These are phyloP conservation scores for Vanrija sp. DNA, from an alignment of 1,284 basidiomycete genomes.

Conservation along the genomic window DNA sequence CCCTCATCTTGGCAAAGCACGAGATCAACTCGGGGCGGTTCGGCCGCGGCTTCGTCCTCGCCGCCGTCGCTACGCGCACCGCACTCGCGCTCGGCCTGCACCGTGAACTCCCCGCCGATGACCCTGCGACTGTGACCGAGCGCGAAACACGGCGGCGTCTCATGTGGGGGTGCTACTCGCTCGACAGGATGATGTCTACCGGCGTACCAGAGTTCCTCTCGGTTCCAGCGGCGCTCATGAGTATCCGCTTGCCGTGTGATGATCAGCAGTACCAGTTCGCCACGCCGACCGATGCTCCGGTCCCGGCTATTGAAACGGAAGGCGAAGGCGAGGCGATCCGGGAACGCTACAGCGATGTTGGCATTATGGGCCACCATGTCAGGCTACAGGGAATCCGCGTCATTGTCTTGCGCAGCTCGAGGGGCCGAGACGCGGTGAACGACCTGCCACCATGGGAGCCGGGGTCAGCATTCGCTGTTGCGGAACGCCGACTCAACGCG, in stretches of 20 bases:
- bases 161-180: constrained; percentile 23
- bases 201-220: constrained; percentile 16
- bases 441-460: constrained; percentile 18
- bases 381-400: constrained; percentile 12
- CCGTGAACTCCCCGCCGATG: constrained; percentile 10
- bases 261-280: constrained; percentile 15
- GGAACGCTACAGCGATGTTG: constrained; percentile 5
- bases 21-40: constrained; percentile 20
- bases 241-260: constrained; percentile 12
- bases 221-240: neutral
- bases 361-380: constrained; percentile 16
- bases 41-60: constrained; percentile 12
- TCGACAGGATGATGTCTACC: constrained; percentile 25
- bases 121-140: constrained; percentile 5
- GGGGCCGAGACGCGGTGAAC: constrained; percentile 3
- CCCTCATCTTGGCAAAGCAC: constrained; percentile 23
- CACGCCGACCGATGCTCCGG: constrained; percentile 6
- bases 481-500: constrained; percentile 10
- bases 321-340: neutral
- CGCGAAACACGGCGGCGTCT: constrained; percentile 21
- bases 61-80: constrained; percentile 15
- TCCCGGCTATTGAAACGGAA: constrained; percentile 6
- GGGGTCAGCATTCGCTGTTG: constrained; percentile 2
- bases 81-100: constrained; percentile 16
- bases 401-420: constrained; percentile 11